Percentiles rank a stretch among this genome's conserved stretches.
phyloP scores from a whole-genome alignment of 2,329 filamentous ascomycete genomes.

The Pestalotiopsis sp. region DNA sequence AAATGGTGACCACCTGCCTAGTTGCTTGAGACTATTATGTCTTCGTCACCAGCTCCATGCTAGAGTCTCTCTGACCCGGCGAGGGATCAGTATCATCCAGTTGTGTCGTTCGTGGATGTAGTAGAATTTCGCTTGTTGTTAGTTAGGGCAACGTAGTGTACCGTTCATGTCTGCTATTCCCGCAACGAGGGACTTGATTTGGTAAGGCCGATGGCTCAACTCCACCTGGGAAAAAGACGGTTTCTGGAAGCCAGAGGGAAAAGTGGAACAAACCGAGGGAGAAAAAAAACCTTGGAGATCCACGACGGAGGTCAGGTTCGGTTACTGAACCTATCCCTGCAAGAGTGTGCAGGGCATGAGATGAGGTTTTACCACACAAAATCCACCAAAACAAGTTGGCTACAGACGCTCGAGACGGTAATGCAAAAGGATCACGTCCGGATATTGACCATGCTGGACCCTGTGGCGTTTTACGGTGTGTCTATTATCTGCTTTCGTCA shows the following conservation, averaged over 20 bases:
- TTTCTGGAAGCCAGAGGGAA: not conserved
- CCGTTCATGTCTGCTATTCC: not conserved
- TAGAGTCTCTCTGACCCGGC: no score
- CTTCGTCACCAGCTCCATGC: no score
- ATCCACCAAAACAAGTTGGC: not conserved
- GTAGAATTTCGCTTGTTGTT: not conserved
- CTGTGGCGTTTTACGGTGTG: not conserved
- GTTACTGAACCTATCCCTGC: not conserved
- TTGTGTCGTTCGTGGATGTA: no score
- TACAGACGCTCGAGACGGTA: not conserved
- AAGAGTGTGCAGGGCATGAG: not conserved
- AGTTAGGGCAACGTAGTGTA: not conserved
- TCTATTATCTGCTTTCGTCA: not conserved
- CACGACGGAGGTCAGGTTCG: not conserved
- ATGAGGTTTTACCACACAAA: not conserved
- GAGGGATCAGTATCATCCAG: no score
- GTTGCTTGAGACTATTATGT: no score
- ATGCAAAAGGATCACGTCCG: no score
- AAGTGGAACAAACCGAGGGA: not conserved
- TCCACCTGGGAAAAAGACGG: not conserved
- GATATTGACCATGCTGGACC: not conserved
- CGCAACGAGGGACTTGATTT: not conserved
- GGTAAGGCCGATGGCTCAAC: not conserved
- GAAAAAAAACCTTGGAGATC: not conserved
- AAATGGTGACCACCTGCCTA: not conserved